Base-by-base conservation (phyloP, 495 filamentous ascomycete genomes). In the Podospora fimiseda region DNA sequence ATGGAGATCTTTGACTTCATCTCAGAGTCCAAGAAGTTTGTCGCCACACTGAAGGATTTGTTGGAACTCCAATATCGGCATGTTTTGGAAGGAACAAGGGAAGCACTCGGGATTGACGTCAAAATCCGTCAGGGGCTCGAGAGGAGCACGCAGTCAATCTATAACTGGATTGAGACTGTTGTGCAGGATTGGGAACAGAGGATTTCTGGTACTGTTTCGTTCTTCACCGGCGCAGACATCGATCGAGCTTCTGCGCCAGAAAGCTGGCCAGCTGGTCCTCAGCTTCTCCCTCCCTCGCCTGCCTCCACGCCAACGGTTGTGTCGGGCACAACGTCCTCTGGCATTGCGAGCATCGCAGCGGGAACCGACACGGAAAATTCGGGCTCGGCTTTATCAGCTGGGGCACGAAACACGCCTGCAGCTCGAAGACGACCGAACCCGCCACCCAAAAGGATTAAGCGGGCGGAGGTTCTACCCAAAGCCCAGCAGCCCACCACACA, bases 1-100 rank as follows among this genome's bases (percentile, higher is more conserved):
- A 66, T 66, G 63, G 63, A 66, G 22, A 50, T 63, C n/a, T 61
- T 60, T 53, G 63, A 66, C 43, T 63, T 66, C 19, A 56, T 63
- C 23, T 30, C 58, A 16, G 60, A 63, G 39, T 66, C 63, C 6
- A 61, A 61, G 39, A 61, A 60, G 52, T 55, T 63, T 37, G 27
- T 63, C 14, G 13, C 3, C 33, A 53, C 33, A 23, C 37, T 66
- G 38, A 57, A 56, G 16, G 60, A 66, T 15, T 52, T 66, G 13
- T 56, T 66, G 2, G 63, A 63, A 6, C 45, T 66, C 8, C 63
- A 66, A 43, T 66, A 66, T 40, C 55, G 58, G 9, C 52, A 61
- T 19, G 56, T 66, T 18, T 60, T 66, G 2, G 56, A 60, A 21
- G 63, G 56, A 22, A 38, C 58, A 14, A 49, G 14, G 16, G 48